These are phyloP conservation scores for Arctostaphylos glauca DNA, from an alignment of 148 eudicot species.

Conservation along the genomic window DNA sequence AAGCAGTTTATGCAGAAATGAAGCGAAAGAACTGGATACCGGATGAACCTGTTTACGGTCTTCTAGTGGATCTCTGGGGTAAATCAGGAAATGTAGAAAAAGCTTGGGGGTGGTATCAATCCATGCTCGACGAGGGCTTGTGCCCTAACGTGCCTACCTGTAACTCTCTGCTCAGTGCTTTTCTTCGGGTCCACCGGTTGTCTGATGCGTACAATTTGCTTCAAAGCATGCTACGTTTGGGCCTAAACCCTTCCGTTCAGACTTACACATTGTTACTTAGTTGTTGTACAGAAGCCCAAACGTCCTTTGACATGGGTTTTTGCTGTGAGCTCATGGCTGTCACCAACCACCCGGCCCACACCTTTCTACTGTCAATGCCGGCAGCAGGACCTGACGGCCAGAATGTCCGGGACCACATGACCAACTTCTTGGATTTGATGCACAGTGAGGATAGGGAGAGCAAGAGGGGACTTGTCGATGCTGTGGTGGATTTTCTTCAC, in stretches of 20 bases:
- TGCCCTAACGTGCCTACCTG: conserved; percentile 92
- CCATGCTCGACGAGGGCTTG: conserved; percentile 84
- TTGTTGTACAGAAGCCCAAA: conserved; percentile 88
- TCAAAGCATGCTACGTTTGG: conserved; percentile 68
- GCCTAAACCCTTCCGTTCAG: conserved; percentile 78
- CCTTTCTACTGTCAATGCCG: conserved; percentile 76
- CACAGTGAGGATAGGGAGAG: conserved; percentile 98
- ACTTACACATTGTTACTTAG: conserved; percentile 92
- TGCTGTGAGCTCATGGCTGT: conserved; percentile 87
- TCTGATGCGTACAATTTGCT: conserved; percentile 75
- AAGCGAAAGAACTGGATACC: conserved; percentile 87
- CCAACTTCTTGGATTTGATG: conserved; percentile 70
- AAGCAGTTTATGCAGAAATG: conserved; percentile 84
- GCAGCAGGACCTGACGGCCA: conserved; percentile 83
- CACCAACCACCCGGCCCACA: conserved; percentile 88
- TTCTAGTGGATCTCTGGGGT: conserved; percentile 96
- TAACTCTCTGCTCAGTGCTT: conserved; percentile 88
- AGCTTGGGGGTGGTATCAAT: conserved; percentile 86
- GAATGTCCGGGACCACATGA: conserved; percentile 77
- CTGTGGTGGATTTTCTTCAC: conserved; percentile 86
- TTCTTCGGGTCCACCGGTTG: conserved; percentile 73
- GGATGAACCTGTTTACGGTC: conserved; percentile 95
- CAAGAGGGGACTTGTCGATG: conserved; percentile 86
- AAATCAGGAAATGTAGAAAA: conserved; percentile 83
- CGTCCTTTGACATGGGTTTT: conserved; percentile 68